Evolutionary conservation across 164 flowering plant genomes (phyloP), one percentile per base, ranked within the genome.

Genomic region (Liquidambar formosana): DNA sequence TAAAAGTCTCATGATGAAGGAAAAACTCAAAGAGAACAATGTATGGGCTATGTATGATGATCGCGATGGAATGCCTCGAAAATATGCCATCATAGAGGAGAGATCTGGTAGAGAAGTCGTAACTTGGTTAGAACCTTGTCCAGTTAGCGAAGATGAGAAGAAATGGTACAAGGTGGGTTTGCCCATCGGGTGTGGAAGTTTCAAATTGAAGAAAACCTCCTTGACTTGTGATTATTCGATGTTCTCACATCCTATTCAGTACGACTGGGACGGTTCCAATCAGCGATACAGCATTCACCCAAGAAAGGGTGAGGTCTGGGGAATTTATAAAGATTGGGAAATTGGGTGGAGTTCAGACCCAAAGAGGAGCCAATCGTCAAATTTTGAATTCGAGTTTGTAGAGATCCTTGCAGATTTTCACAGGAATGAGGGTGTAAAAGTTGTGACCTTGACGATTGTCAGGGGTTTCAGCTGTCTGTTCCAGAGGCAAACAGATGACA

Each of bases 231-330:
- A 63, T 23, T 14, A 14, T 63, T 46, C 53, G 2, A 46, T 63
- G 66, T 25, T 63, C 21, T 63, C 54, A 46, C 54, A 63, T 25
- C 67, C 56, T 12, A 18, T 64, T 18, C 57, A 2, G 9, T 26
- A 14, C 26, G 14, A 26, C 25, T 64, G 67, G 67, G 67, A 25
- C 15, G 8, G 3, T 6, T 26, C 13, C 18, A 9, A 53, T 18
- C 16, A n/a, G 23, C 57, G 26, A 48, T 64, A 26, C 45, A 64
- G 6, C 43, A 48, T 49, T 13, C 25, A 64, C 21, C 67, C 67
- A 49, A 64, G 67, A 64, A 48, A 26, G 11, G 53, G 67, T 5
- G 44, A 64, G 56, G 67, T 63, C 22, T 49, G 57, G 67, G 67
- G 43, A 15, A 62, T 62, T 26, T 62, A 62, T 25, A 62, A 14